Percentiles rank a stretch among this genome's conserved stretches.
Evolutionary conservation across 768 basidiomycete genomes (phyloP).

Genomic region (Suillus luteus): DNA sequence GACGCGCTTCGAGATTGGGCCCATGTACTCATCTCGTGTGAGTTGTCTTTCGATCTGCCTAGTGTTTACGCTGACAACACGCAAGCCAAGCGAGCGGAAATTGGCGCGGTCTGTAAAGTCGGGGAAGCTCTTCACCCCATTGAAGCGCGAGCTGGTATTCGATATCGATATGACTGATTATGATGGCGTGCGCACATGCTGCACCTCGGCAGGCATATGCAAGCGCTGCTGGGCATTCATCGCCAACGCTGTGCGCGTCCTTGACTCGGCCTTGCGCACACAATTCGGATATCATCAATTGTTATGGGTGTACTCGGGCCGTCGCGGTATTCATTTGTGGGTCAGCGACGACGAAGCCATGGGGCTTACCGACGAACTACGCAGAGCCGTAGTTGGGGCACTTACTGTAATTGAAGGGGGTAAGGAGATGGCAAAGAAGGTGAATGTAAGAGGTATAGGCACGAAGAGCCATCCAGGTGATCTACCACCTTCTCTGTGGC

Average conservation of each 20-base stretch:
- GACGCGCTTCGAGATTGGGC: slow-evolving; percentile 95
- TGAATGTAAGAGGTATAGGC: slow-evolving; percentile 61
- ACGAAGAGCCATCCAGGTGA: slow-evolving; percentile 26
- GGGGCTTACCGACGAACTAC: slow-evolving; percentile 88
- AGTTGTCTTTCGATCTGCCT: slow-evolving; percentile 30
- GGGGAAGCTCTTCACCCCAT: slow-evolving; percentile 56
- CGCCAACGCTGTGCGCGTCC: slow-evolving; percentile 83
- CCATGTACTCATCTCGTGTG: slow-evolving; percentile 86
- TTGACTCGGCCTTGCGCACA: slow-evolving; percentile 76
- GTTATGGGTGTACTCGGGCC: slow-evolving; percentile 98
- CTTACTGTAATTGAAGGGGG: slow-evolving; percentile 82
- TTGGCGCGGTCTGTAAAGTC: slow-evolving; percentile 57
- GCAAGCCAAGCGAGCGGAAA: slow-evolving; percentile 87
- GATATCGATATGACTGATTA: slow-evolving; percentile 99
- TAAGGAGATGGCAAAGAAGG: slow-evolving; percentile 79
- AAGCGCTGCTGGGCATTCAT: slow-evolving; percentile 94
- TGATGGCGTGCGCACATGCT: slow-evolving; percentile 93
- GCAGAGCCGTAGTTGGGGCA: slow-evolving; percentile 84
- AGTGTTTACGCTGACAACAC: slow-evolving; percentile 4
- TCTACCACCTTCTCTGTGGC: slow-evolving; percentile 75
- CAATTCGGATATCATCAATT: slow-evolving; percentile 91
- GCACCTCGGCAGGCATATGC: slow-evolving; percentile 89
- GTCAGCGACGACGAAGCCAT: slow-evolving; percentile 88
- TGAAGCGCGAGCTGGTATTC: slow-evolving; percentile 91
- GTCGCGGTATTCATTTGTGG: slow-evolving; percentile 98